Evolutionary conservation across 148 eudicot genomes (phyloP), one percentile per base, ranked within the genome.

Genomic region (Cornus controversa): DNA sequence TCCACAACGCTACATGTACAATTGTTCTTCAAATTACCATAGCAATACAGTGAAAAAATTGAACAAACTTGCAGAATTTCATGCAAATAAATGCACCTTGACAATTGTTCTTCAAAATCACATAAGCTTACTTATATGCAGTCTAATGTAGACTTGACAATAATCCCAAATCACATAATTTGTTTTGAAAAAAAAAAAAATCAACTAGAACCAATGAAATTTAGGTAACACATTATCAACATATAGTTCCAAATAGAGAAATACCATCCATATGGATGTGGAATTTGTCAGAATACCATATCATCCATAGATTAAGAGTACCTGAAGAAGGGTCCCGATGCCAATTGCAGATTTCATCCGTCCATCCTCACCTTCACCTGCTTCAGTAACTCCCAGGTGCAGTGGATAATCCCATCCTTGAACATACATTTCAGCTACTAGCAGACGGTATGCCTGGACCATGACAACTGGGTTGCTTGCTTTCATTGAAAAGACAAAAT

Each of bases 281-380:
- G 58, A 66, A 60, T 68, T 74, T 15, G n/a, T 18, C 31, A 28
- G 28, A 47, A 25, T 5, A 4, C 26, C 36, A 23, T 10, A 63
- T 31, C 2, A 29, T 64, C 50, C 50, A 10, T 66, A 24, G 69
- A 5, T 20, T 64, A 13, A 75, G 40, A 36, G 3, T 69, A 95
- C 99, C 97, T 90, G 97, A 76, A 95, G 99, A 90, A 95, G 99
- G 78, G 99, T 93, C 68, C 99, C 99, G 76, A 95, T 95, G 18
- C 99, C 99, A 75, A 95, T 95, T 20, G 99, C 96, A 76, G 99
- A 95, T 84, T 95, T 95, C 99, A 95, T 95, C 69, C 99, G 81
- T 63, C 99, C 99, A 87, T 95, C 99, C 83, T 95, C 99, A 81
- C 97, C 99, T 81, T 95, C 99, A 40, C 99, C 99, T 64, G 99